Evolutionary conservation across 768 basidiomycete genomes (phyloP), one percentile per base, ranked within the genome.

Genomic region (Mycena pura): DNA sequence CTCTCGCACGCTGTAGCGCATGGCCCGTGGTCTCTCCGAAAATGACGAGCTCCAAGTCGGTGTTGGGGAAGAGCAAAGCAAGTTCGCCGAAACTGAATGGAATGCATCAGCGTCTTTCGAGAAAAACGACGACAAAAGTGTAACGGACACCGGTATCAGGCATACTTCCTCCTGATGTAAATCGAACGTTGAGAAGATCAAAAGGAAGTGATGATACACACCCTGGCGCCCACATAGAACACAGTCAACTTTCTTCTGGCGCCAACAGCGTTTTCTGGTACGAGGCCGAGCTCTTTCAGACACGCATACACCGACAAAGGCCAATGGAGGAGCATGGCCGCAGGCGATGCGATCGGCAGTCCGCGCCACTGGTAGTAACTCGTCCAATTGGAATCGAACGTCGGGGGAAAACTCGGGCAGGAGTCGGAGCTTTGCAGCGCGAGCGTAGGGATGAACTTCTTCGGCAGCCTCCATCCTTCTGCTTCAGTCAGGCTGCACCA

Each of bases 301-400:
- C 24, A 82, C 62, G 21, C 76, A 58, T 78, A 82, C n/a, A 78
- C 68, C 17, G 74, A 72, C 55, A 82, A 65, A 17, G 81, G 78
- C 60, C 73, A 81, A 55, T 80, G 76, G 68, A 83, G 69, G 21
- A 80, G 71, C 34, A 83, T 70, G 22, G 74, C 78, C 0, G 78
- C 80, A 5, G 80, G 78, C 19, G 80, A 80, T 24, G 69, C 69
- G 43, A 79, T 66, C 29, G 81, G 74, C 36, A 83, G 64, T 41
- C 74, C 73, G 32, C 82, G 77, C 82, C 81, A 82, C 43, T 73
- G 62, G 64, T 82, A 77, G 70, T 80, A 83, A 31, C 78, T 75
- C 29, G 72, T 69, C 82, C 82, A 83, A 60, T 75, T 77, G 25
- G 48, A 72, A 63, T 57, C 72, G 66, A 61, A 62, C 17, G 49